phyloP scores from a whole-genome alignment of 306 rosid species.

The Cercis canadensis region DNA sequence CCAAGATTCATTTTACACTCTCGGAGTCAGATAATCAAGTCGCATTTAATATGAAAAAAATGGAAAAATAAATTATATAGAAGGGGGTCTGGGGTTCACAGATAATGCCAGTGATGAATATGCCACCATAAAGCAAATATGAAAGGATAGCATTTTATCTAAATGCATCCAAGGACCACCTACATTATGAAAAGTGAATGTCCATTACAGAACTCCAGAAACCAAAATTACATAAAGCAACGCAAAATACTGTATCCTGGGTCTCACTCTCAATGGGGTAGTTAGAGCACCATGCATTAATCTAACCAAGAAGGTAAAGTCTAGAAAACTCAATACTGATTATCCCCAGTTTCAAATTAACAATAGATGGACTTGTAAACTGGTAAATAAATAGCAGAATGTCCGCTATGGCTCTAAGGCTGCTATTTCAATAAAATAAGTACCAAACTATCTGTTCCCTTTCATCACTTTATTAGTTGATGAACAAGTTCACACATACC shows the following conservation, averaged over 20 bases:
- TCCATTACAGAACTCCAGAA: not conserved
- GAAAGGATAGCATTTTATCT: no score
- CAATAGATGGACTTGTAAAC: not conserved
- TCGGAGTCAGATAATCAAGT: no score
- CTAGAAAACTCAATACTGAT: not conserved
- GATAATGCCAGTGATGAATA: no score
- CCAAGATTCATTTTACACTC: no score
- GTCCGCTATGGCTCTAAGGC: not conserved
- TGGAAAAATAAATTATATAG: no score
- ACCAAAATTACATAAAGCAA: not conserved
- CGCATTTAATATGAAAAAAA: no score
- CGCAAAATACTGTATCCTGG: no score
- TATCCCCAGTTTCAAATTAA: not conserved
- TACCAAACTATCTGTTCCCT: not conserved
- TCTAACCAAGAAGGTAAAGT: not conserved
- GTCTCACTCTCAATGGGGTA: not conserved
- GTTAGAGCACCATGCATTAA: not conserved
- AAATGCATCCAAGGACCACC: no score
- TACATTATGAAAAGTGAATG: not conserved
- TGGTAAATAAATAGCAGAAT: not conserved
- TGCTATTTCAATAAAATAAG: not conserved
- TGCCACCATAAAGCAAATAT: no score
- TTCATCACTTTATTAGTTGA: conserved; percentile 13
- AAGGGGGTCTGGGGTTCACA: no score
- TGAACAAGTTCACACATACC: conserved; percentile 54